phyloP scores from a whole-genome alignment of 306 rosid species.

The Sphenostylis stenocarpa region DNA sequence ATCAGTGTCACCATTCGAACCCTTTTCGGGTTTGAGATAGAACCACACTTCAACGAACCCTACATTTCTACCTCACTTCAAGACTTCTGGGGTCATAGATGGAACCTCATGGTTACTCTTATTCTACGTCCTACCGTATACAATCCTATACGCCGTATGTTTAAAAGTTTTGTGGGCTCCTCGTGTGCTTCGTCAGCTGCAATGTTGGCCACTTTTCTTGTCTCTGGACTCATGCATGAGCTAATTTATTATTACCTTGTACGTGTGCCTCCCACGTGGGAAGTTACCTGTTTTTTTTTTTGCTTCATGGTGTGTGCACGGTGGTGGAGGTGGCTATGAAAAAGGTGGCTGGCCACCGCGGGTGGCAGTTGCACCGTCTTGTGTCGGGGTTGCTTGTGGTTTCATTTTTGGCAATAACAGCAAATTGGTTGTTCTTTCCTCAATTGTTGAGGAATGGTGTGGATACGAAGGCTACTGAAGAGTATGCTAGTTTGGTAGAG shows the following conservation, averaged over 20 bases:
- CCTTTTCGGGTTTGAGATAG: not conserved
- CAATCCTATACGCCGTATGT: not conserved
- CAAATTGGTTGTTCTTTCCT: slow-evolving; percentile 50
- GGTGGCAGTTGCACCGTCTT: not conserved
- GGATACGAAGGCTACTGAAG: slow-evolving; percentile 17
- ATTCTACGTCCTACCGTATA: not conserved
- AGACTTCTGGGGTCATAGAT: not conserved
- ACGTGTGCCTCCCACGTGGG: slow-evolving; percentile 47
- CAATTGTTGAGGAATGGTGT: slow-evolving; percentile 53
- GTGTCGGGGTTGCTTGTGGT: not conserved
- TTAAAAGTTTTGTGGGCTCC: not conserved
- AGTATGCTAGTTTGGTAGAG: slow-evolving; percentile 24
- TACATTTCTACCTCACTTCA: not conserved
- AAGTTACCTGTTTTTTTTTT: not conserved
- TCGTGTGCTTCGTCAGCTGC: not conserved
- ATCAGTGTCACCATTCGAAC: not conserved
- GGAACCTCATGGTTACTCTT: not conserved
- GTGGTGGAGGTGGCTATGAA: not conserved
- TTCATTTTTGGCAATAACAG: not conserved
- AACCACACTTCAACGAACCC: not conserved
- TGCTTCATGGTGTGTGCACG: not conserved
- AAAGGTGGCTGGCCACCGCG: not conserved
- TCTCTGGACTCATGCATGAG: slow-evolving; percentile 63
- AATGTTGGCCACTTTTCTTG: slow-evolving; percentile 29
- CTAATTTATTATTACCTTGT: slow-evolving; percentile 46